These are phyloP conservation scores for Microbotryum violaceum DNA, from an alignment of 1,284 basidiomycete species.

Conservation along the genomic window DNA sequence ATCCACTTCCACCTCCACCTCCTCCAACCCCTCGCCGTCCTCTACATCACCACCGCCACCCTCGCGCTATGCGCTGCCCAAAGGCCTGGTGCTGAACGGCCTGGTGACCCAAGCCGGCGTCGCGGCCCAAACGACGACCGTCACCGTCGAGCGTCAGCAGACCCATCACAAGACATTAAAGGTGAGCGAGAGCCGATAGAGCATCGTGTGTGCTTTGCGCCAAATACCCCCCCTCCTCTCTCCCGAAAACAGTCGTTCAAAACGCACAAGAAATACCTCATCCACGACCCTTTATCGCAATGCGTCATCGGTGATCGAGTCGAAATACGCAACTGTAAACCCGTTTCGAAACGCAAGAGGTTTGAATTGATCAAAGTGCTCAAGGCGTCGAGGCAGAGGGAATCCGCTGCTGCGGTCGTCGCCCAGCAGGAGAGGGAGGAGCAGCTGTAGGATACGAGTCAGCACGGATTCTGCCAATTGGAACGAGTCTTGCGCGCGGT, in stretches of 20 bases:
- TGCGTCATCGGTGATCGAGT: slow-evolving; percentile 31
- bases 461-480: too few relatives aligned
- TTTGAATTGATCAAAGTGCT: slow-evolving; percentile 29
- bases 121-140: slow-evolving; percentile 26
- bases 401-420: neutral
- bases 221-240: too few relatives aligned
- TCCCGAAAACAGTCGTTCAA: slow-evolving; percentile 18
- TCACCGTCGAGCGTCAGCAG: slow-evolving; percentile 26
- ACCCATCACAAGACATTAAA: slow-evolving; percentile 32
- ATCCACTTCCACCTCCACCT: neutral
- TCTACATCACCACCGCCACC: neutral
- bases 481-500: too few relatives aligned
- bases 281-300: slow-evolving; percentile 24
- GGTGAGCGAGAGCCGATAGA: slow-evolving; percentile 15
- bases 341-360: slow-evolving; percentile 31
- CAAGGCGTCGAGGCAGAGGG: slow-evolving; percentile 19
- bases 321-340: slow-evolving; percentile 29
- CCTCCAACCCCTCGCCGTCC: neutral
- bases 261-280: slow-evolving; percentile 29
- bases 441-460: too few relatives aligned
- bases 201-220: too few relatives aligned
- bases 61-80: slow-evolving; percentile 23
- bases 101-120: slow-evolving; percentile 21
- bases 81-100: slow-evolving; percentile 25
- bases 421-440: too few relatives aligned